Percentiles rank a stretch among this genome's conserved stretches.
phyloP scores from a whole-genome alignment of 192 early-diverging fungal species.

The Coemansia sp. region DNA sequence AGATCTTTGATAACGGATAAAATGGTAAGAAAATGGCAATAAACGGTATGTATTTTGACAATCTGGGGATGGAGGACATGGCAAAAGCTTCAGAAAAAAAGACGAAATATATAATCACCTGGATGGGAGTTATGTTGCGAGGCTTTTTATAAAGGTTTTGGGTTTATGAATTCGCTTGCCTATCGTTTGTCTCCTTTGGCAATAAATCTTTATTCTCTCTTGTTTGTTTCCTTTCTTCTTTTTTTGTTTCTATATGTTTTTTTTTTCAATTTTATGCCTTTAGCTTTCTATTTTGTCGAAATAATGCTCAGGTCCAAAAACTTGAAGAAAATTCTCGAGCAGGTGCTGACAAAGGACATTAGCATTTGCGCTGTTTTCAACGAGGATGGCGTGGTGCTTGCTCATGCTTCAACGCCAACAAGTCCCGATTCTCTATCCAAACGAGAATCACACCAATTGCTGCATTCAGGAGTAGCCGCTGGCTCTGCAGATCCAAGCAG shows the following conservation, averaged over 20 bases:
- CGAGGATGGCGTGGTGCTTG: slow-evolving; percentile 48
- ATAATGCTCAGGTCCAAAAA: slow-evolving; percentile 48
- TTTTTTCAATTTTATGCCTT: not conserved
- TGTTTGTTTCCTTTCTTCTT: not conserved
- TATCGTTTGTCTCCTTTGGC: not conserved
- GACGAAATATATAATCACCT: too few relatives aligned
- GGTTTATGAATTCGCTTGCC: too few relatives aligned
- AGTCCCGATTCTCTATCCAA: not conserved
- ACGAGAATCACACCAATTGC: not conserved
- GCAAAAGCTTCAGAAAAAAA: too few relatives aligned
- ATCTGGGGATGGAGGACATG: too few relatives aligned
- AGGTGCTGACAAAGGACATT: slow-evolving; percentile 41
- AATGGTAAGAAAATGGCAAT: not conserved
- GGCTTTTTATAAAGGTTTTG: too few relatives aligned
- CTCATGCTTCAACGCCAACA: slow-evolving; percentile 25
- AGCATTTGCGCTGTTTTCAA: slow-evolving; percentile 43
- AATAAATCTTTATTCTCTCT: not conserved
- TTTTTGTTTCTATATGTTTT: not conserved
- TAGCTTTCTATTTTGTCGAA: not conserved
- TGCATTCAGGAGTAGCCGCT: not conserved
- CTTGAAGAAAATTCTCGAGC: slow-evolving; percentile 41
- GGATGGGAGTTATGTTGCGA: too few relatives aligned
- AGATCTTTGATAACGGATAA: not conserved
- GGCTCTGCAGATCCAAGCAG: not conserved
- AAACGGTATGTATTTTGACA: too few relatives aligned